Evolutionary conservation across 139 green algal genomes (phyloP).

Genomic region (Coelastrella sp.): DNA sequence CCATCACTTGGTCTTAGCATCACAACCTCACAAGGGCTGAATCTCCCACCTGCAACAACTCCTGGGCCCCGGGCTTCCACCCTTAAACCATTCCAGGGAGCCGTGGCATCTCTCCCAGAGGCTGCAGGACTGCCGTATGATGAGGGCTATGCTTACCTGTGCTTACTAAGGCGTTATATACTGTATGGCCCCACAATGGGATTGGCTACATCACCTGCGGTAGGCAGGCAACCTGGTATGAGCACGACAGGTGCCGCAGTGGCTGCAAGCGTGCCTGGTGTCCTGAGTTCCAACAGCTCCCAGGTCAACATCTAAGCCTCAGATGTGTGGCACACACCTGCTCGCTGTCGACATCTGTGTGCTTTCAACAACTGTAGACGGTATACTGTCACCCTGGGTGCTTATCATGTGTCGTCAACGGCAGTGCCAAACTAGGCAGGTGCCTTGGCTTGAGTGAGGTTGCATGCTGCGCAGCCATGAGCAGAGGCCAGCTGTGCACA

Average conservation of each 20-base stretch:
- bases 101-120: conserved; percentile 34
- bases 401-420: no score
- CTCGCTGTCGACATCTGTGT: no score
- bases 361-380: no score
- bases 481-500: no score
- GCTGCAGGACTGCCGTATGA: conserved; percentile 42
- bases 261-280: not conserved
- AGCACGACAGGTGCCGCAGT: conserved; percentile 20
- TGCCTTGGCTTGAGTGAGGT: no score
- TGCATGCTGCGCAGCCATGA: no score
- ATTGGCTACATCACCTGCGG: not conserved
- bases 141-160: conserved; percentile 35
- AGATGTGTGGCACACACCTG: no score
- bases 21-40: not conserved
- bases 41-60: not conserved
- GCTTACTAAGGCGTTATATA: conserved; percentile 25
- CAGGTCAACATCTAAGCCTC: not conserved
- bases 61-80: conserved; percentile 1
- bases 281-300: not conserved
- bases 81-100: conserved; percentile 22
- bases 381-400: no score
- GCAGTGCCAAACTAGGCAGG: no score
- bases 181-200: conserved; percentile 40
- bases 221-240: not conserved
- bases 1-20: not conserved